Evolutionary conservation across 306 rosid genomes (phyloP).

Genomic region (Trichosanthes truncata): DNA sequence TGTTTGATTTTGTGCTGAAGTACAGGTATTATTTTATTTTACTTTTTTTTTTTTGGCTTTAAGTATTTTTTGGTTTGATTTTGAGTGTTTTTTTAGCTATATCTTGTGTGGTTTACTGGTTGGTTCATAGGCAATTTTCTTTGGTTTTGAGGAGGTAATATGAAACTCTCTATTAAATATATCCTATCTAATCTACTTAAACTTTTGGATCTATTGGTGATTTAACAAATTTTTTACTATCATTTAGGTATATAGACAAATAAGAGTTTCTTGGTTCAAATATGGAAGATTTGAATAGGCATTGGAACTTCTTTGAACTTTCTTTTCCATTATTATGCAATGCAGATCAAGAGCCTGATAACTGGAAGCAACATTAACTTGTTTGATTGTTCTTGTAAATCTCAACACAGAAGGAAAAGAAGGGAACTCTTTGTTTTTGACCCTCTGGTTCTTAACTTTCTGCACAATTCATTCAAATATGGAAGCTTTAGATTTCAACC

Average conservation of each 20-base stretch:
- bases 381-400: slow-evolving; percentile 5
- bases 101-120: neutral
- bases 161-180: neutral
- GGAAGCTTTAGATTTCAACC: slow-evolving; percentile 51
- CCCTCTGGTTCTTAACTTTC: neutral
- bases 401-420: neutral
- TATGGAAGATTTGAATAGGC: neutral
- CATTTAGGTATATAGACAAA: neutral
- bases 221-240: neutral
- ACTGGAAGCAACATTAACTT: neutral
- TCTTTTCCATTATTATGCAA: neutral
- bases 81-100: neutral
- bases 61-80: neutral
- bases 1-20: neutral
- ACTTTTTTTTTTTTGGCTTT: neutral
- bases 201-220: neutral
- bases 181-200: neutral
- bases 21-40: neutral
- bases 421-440: neutral
- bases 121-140: neutral
- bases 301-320: neutral
- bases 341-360: neutral
- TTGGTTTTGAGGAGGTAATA: neutral
- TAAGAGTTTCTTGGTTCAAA: neutral
- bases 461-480: slow-evolving; percentile 9